Base-by-base conservation (phyloP, 2,329 filamentous ascomycete species). In the Cladosporium oxysporum region DNA sequence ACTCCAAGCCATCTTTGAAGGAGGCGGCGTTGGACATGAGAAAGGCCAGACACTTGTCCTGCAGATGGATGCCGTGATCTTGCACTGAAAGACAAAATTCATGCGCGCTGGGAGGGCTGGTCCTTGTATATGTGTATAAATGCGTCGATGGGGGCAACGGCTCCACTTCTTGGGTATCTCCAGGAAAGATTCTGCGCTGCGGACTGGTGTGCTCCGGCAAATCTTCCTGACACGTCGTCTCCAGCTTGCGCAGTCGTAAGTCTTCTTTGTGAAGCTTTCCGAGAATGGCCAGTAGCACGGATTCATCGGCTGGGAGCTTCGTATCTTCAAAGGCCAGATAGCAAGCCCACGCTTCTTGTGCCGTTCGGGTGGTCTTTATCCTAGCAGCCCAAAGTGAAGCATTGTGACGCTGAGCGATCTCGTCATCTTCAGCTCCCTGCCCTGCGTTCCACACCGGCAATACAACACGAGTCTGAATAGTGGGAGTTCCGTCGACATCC, bases 341-440 rank as follows among this genome's bases (percentile, higher is more conserved):
- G 68, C 84, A 87, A 26, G 87, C 86, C 87, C 87, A 90, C 6
- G 87, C 87, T 76, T 90, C 87, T 67, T 85, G 82, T 57, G 85
- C 76, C 4, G 87, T 89, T 41, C 87, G 80, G 12, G 87, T 90
- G 26, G 85, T 81, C 55, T 80, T 79, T 62, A 90, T 84, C 12
- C 87, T 82, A 35, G 84, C 85, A 65, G 81, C 80, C 87, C 87
- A 89, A 12, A 84, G 71, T 12, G 78, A 67, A 23, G 37, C 58
- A 50, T 55, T 64, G 44, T 59, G n/a, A 10, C 11, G 37, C 14
- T 28, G 50, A 16, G 16, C 35, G 3, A 23, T 23, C 23, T 58
- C 29, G n/a, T 8, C 33, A 14, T 26, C 2, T 11, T 41, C 7
- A 11, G 7, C 21, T 12, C 11, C 28, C 28, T 1, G 33, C 7